Conservation (phyloP, 768 basidiomycete genomes). For the Rhizopogon roseolus region DNA sequence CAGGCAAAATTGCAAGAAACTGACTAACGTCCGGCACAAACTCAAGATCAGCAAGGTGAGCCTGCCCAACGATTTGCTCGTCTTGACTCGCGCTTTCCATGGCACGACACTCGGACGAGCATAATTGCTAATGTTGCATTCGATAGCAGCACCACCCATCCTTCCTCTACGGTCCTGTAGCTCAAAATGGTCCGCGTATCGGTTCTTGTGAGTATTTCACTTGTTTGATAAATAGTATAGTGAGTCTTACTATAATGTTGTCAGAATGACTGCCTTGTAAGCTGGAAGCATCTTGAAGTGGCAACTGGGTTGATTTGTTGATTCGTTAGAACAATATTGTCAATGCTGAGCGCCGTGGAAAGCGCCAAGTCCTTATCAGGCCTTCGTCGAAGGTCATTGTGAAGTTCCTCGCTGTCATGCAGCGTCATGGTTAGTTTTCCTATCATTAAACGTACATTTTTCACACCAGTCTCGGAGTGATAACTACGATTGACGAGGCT, state of each 20-base stretch:
- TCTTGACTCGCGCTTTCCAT: conserved; percentile 79
- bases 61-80: conserved; percentile 23
- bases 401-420: conserved; percentile 98
- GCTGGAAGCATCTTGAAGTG: conserved; percentile 7
- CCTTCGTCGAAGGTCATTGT: conserved; percentile 98
- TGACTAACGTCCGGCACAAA: conserved; percentile 15
- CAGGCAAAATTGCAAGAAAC: background rate
- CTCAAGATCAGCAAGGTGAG: conserved; percentile 40
- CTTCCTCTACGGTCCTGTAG: conserved; percentile 5
- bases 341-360: conserved; percentile 99
- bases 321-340: conserved; percentile 85
- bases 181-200: conserved; percentile 83
- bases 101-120: conserved; percentile 85
- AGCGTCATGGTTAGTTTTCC: conserved; percentile 82
- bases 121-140: conserved; percentile 34
- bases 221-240: background rate
- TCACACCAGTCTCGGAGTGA: conserved; percentile 58
- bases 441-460: conserved; percentile 19
- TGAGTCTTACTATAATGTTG: background rate
- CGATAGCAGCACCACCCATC: conserved; percentile 19
- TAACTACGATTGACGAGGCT: conserved; percentile 79
- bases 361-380: conserved; percentile 97
- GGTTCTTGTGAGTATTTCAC: conserved; percentile 50
- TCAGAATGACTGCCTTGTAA: conserved; percentile 58
- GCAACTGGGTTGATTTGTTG: background rate